A percentile compares a stretch with the other conserved stretches of the same genome.
Evolutionary conservation across 352 stramenopile genomes (phyloP).

Genomic region (Peronospora tabacina): DNA sequence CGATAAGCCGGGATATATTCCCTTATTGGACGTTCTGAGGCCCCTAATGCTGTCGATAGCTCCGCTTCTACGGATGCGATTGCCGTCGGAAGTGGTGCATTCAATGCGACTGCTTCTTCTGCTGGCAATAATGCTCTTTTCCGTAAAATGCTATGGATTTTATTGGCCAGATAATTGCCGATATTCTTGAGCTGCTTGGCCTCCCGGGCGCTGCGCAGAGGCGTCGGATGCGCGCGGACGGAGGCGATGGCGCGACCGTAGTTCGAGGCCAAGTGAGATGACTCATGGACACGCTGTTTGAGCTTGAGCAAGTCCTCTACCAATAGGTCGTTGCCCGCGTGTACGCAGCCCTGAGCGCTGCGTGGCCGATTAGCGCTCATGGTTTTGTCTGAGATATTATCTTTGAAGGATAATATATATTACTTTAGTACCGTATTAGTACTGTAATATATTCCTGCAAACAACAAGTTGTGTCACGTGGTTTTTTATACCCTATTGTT

Average conservation of each 20-base stretch:
- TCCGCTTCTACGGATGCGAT: constrained; percentile 5
- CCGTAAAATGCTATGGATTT: constrained; percentile 72
- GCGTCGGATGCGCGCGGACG: constrained; percentile 42
- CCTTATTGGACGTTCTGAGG: constrained; percentile 6
- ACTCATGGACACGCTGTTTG: constrained; percentile 45
- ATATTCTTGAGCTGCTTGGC: constrained; percentile 67
- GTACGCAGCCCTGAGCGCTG: constrained; percentile 37
- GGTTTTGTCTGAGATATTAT: not conserved
- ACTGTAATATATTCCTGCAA: too few species aligned
- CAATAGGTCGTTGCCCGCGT: constrained; percentile 57
- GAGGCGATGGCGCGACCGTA: constrained; percentile 64
- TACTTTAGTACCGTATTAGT: too few species aligned
- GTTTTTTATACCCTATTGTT: too few species aligned
- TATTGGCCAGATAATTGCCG: constrained; percentile 82
- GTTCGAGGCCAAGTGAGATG: constrained; percentile 54
- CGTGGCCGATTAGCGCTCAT: constrained; percentile 4
- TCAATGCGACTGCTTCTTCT: not conserved
- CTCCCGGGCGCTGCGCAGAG: constrained; percentile 40
- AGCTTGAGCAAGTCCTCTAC: constrained; percentile 66
- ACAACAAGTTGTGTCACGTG: too few species aligned
- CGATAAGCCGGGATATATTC: constrained; percentile 47
- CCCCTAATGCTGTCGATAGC: constrained; percentile 4
- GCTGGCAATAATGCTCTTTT: constrained; percentile 26
- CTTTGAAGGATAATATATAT: too few species aligned
- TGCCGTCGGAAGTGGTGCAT: not conserved